A percentile compares a stretch with the other conserved stretches of the same genome.
phyloP scores from a whole-genome alignment of 306 rosid genomes.

The Luffa aegyptiaca region DNA sequence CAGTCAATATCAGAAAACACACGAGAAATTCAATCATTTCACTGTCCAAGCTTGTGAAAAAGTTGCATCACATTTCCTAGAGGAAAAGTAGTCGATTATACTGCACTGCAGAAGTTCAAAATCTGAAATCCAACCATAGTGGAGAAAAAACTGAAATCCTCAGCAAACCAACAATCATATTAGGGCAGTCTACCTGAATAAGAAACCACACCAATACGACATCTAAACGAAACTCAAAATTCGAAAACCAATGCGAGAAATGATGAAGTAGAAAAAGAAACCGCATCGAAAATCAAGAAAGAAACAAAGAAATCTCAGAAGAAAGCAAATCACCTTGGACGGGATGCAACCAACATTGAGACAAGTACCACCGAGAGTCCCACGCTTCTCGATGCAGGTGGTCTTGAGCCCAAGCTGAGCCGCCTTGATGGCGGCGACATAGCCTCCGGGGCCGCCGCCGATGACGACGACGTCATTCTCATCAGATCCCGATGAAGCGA shows the following conservation, averaged over 20 bases:
- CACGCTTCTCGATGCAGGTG: slow-evolving; percentile 97
- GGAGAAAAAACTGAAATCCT: not conserved
- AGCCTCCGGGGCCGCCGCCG: slow-evolving; percentile 99
- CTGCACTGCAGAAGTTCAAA: not conserved
- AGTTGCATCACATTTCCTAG: not conserved
- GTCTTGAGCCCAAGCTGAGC: slow-evolving; percentile 94
- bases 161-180: not conserved
- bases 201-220: not conserved
- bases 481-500: slow-evolving; percentile 81
- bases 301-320: not conserved
- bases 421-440: slow-evolving; percentile 97
- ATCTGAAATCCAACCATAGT: not conserved
- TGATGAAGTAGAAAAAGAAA: not conserved
- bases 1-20: not conserved
- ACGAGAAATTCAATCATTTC: not conserved
- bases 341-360: slow-evolving; percentile 99
- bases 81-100: not conserved
- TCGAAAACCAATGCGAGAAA: not conserved
- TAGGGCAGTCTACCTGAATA: not conserved
- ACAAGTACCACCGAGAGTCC: slow-evolving; percentile 94
- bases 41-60: not conserved
- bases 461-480: slow-evolving; percentile 85
- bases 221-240: not conserved
- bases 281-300: not conserved
- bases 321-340: slow-evolving; percentile 50